Evolutionary conservation across 345 rosid genomes (phyloP).

Genomic region (Lumnitzera racemosa): DNA sequence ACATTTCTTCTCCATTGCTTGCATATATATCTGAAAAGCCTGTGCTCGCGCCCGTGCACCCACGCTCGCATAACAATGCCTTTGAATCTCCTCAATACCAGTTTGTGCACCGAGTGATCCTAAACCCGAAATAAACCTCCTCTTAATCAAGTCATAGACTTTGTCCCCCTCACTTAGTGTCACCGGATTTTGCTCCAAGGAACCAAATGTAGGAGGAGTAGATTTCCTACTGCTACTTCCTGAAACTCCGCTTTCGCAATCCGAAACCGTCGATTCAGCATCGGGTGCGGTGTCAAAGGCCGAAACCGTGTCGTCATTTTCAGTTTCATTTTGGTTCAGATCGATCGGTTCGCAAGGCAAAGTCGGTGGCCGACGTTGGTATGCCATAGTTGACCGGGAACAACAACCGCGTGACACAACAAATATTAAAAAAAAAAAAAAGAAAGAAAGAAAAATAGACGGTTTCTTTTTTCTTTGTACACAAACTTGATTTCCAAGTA

Average conservation of each 20-base stretch:
- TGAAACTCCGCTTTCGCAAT: slow-evolving; percentile 47
- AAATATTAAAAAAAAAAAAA: too few relatives aligned
- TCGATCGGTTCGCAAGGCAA: too few relatives aligned
- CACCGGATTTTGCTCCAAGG: slow-evolving; percentile 20
- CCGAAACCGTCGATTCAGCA: slow-evolving; percentile 35
- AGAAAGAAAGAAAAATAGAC: too few relatives aligned
- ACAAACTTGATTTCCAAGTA: too few relatives aligned
- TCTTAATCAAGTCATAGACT: slow-evolving; percentile 34
- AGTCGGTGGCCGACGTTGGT: too few relatives aligned
- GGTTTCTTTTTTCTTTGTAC: too few relatives aligned
- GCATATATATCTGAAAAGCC: slow-evolving; percentile 40
- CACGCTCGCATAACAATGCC: slow-evolving; percentile 24
- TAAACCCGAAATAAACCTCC: slow-evolving; percentile 32
- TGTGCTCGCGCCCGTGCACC: slow-evolving; percentile 46
- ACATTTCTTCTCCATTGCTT: slow-evolving; percentile 41
- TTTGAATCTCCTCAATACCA: slow-evolving; percentile 32
- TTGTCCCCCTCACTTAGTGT: slow-evolving; percentile 40
- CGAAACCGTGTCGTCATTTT: not conserved
- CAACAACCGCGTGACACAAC: not conserved
- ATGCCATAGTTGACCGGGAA: not conserved
- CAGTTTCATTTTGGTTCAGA: slow-evolving; percentile 1
- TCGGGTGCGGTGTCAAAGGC: slow-evolving; percentile 6
- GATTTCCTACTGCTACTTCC: slow-evolving; percentile 2
- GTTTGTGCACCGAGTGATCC: slow-evolving; percentile 29
- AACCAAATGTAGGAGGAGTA: not conserved